Base-by-base conservation (phyloP, 805 yeast genomes). In the Ogataea corticis region DNA sequence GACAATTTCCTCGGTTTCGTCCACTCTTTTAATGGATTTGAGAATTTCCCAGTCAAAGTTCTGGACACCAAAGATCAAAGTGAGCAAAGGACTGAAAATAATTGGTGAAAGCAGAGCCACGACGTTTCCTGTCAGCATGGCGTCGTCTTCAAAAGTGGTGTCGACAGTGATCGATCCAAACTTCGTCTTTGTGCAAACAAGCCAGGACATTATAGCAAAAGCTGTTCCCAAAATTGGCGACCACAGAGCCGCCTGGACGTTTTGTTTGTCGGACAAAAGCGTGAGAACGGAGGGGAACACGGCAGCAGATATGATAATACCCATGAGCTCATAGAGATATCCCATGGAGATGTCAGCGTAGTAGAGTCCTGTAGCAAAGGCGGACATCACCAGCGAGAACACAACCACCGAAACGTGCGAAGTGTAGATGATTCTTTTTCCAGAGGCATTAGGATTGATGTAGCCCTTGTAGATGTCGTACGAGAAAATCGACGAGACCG, bases 41-140 rank as follows among this genome's bases (percentile, higher is more conserved):
- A 87, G 73, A 18, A 73, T 61, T 18, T 76, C 75, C 80, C 87
- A 89, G 65, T 89, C 87, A 55, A 83, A 90, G 57, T 85, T 74
- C 57, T 84, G 91, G 4, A 85, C 81, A 44, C 81, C 82, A 64
- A 83, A 83, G 2, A 67, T 68, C 31, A 73, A 70, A 0, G 94
- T 85, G 44, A 89, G 69, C 9, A 83, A 59, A 21, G 95, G 90
- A 39, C 82, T 70, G 45, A 82, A 73, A 14, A 89, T 65, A 14
- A 78, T 59, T 9, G 96, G 96, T 2, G 91, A 77, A 43, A 81
- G 70, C 49, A 90, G 68, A 0, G 96, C 92, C 42, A 88, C 90
- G 38, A 88, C 81, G 65, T 90, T 90, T 49, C 96, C 97, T 3
- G 84, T 82, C 51, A 89, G 73, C 97, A 91, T 91, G 33, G 97